Evolutionary conservation across 129 eudicot species (phyloP).

Genomic region (Lonicera japonica): DNA sequence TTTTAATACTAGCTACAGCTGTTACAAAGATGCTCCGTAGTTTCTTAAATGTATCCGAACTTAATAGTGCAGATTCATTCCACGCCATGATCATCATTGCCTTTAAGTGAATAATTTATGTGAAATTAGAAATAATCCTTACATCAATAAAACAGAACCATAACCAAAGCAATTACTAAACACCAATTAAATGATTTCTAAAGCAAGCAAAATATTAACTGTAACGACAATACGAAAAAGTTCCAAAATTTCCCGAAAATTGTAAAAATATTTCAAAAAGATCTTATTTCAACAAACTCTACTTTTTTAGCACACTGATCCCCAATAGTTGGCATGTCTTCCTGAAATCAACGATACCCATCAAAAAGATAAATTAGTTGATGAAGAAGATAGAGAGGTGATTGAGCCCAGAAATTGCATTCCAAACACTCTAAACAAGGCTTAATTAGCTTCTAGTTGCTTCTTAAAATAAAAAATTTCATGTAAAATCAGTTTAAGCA

Average conservation of each 20-base stretch:
- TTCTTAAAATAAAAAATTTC: too few relatives aligned
- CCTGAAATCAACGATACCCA: conserved; percentile 31
- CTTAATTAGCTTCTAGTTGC: too few relatives aligned
- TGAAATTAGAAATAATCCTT: conserved; percentile 4
- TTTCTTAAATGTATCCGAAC: conserved; percentile 56
- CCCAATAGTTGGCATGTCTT: conserved; percentile 15
- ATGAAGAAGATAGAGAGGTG: too few relatives aligned
- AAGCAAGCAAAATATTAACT: conserved; percentile 32
- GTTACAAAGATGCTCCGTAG: conserved; percentile 82
- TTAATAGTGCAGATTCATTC: conserved; percentile 70
- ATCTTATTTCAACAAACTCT: conserved; percentile 79
- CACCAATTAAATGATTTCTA: background rate
- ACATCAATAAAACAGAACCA: conserved; percentile 1
- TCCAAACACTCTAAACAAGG: too few relatives aligned
- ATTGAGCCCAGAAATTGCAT: too few relatives aligned
- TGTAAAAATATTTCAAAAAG: conserved; percentile 84
- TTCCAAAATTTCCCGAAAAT: conserved; percentile 94
- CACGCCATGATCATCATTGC: conserved; percentile 92
- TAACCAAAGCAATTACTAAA: background rate
- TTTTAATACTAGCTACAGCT: conserved; percentile 70
- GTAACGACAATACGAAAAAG: conserved; percentile 74
- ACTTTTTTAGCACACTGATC: conserved; percentile 53
- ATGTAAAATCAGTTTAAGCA: too few relatives aligned
- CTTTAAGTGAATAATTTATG: conserved; percentile 28
- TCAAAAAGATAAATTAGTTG: conserved; percentile 4